Base-by-base conservation (phyloP, 2,329 filamentous ascomycete species). In the Cyphellophora attinorum region DNA sequence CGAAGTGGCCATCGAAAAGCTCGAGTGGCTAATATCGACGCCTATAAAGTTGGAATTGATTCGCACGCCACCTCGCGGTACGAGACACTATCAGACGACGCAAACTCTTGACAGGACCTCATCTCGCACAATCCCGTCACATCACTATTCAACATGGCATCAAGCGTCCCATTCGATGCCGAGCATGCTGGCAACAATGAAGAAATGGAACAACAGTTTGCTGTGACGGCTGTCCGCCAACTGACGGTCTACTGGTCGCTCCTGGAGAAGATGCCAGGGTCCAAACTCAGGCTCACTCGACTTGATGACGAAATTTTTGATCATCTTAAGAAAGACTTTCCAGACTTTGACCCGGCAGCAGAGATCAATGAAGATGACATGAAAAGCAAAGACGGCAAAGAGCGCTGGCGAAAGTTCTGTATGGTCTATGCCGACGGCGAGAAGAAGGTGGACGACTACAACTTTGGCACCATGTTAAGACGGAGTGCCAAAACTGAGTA, bases 181-280 rank as follows among this genome's bases (percentile, higher is more conserved):
- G 74, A 82, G 53, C 62, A 76, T 56, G 74, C 76, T 21, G 73
- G 81, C 54, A 84, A 84, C 61, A 67, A 78, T 46, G 74, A 79
- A 59, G 76, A 81, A 61, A 95, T 98, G 58, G 91, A 98, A 74
- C 94, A 95, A 72, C 91, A 96, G 62, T 98, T 98, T 54, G 91
- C 91, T 18, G 91, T 98, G 52, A 96, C 96, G 70, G 88, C 81
- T 33, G 91, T 96, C 23, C 84, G 94, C 61, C 91, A 98, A 61
- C 85, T 98, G 73, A 76, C 85, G 55, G 95, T 89, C 31, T 96
- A 98, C 72, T 98, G 89, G 89, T 71, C 79, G 34, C 89, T 98
- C 55, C 82, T 98, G 51, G 82, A 95, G 62, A 85, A 81, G 57
- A 76, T 93, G 48, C 84, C 76, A 50, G 91, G 89, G 48, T 94